Evolutionary conservation across 2,329 filamentous ascomycete genomes (phyloP), one percentile per base, ranked within the genome.

Genomic region (Fusarium staphyleae): DNA sequence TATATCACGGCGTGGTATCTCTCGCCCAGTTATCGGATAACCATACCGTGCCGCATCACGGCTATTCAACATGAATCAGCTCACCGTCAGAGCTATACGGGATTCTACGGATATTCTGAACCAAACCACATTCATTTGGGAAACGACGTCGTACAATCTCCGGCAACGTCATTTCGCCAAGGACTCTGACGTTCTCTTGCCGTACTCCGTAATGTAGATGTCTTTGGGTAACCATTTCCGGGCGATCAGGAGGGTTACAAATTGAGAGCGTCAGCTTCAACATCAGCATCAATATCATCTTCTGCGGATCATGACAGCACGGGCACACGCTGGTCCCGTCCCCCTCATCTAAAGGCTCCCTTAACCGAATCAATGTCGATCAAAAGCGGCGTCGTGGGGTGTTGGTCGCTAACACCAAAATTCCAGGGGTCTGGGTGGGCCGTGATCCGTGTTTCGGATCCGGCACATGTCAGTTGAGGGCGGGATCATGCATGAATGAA

Each of bases 381-480:
- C 41, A 37, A 44, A 35, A 44, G 40, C 45, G 42, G 47, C 28
- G 48, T 60, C 34, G 19, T 29, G 11, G 26, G 18, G 12, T 18
- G 26, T 43, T 35, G 34, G 19, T 30, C 35, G 35, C 22, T 12
- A 13, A 44, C 18, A n/a, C 29, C 4, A 37, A 35, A 24, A 53
- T 60, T 52, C 60, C 56, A 63, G 60, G 60, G 61, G 53, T 37
- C 41, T 29, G 42, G 42, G 59, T 60, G 59, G 59, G 44, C 26
- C 55, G 24, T 34, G 18, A 18, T 39, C 33, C 35, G 35, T 18
- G 58, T 61, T 62, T 61, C 58, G 39, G 39, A 54, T 47, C 57
- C 48, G 16, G 48, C 40, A 5, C 24, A 14, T 35, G 29, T 43
- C 37, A 29, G 37, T 49, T 22, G 10, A 16, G 52, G 16, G 35